Evolutionary conservation across 805 yeast species (phyloP).

Genomic region (Suhomyces sp.): DNA sequence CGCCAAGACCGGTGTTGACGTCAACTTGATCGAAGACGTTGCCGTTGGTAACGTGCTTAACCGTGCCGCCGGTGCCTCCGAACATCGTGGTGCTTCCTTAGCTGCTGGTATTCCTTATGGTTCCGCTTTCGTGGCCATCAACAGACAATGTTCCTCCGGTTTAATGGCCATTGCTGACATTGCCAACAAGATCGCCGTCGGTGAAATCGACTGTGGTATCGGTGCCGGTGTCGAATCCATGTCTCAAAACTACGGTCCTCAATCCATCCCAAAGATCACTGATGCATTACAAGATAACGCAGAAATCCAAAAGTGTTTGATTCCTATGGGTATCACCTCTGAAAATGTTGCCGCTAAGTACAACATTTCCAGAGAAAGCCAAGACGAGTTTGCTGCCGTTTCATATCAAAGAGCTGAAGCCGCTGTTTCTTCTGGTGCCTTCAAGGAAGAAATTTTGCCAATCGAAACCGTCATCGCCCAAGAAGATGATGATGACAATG

Average conservation of each 20-base stretch:
- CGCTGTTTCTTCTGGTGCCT: slow-evolving; percentile 71
- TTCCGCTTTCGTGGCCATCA: slow-evolving; percentile 77
- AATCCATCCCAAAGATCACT: slow-evolving; percentile 56
- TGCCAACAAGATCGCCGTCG: slow-evolving; percentile 81
- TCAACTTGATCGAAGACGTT: slow-evolving; percentile 70
- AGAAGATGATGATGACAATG: slow-evolving; percentile 56
- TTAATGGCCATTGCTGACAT: slow-evolving; percentile 86
- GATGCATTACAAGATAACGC: slow-evolving; percentile 32
- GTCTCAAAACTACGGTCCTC: slow-evolving; percentile 87
- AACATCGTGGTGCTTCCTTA: slow-evolving; percentile 87
- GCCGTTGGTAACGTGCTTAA: slow-evolving; percentile 90
- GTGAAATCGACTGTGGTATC: slow-evolving; percentile 88
- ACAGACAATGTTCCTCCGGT: slow-evolving; percentile 95
- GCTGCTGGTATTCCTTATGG: slow-evolving; percentile 88
- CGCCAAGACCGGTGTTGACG: slow-evolving; percentile 49
- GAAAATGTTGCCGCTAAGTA: slow-evolving; percentile 81
- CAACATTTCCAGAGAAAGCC: slow-evolving; percentile 63
- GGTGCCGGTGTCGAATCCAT: slow-evolving; percentile 94
- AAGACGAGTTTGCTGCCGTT: slow-evolving; percentile 85
- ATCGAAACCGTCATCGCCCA: slow-evolving; percentile 58
- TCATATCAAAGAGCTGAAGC: slow-evolving; percentile 82
- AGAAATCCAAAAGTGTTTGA: slow-evolving; percentile 63
- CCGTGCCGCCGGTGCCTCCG: slow-evolving; percentile 92
- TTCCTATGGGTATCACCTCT: slow-evolving; percentile 96
- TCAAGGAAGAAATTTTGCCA: slow-evolving; percentile 87